Base-by-base conservation (phyloP, 208 protist species). In the Crithidia bombi region DNA sequence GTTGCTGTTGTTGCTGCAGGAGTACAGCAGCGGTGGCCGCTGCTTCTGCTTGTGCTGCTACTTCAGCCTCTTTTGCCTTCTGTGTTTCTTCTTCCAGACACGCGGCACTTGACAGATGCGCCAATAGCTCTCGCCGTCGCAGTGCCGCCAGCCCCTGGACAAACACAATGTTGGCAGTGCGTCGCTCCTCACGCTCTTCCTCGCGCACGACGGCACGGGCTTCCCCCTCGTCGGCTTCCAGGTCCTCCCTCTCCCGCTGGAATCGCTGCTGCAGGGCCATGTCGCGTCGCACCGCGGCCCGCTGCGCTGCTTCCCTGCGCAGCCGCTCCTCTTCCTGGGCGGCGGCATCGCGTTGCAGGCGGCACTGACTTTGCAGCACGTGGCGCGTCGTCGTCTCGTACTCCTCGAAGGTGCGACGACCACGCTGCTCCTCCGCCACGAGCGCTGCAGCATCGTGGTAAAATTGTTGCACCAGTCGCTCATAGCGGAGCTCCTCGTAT, bases 211-310 rank as follows among this genome's bases (percentile, higher is more conserved):
- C 54, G 28, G 69, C 62, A 26, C 82, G 79, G n/a, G 61, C 77
- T 38, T 86, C 74, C 2, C 73, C 77, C 61, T 89, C 82, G 17
- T 91, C 82, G 28, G 65, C 59, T 26, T 58, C 51, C 11, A 86
- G 17, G 7, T 86, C 79, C 10, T 86, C 83, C 17, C 77, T 5
- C 54, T 61, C 63, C 23, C 65, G 50, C 54, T 68, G 71, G 17
- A 49, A 68, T 9, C 61, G 66, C 52, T 68, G 66, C 39, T 64
- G 73, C n/a, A 39, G 33, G 23, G 41, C 50, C 35, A 36, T 43
- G 12, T 73, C 66, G 14, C 61, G 65, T 14, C 47, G 67, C 33
- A 17, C 46, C 14, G 59, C 51, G 0, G 50, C 58, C 17, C 50
- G 51, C 11, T 73, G 49, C 2, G 58, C 26, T 0, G 26, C 19